Conservation (phyloP, 371 early-diverging fungal species). For the Mucor mucedo region DNA sequence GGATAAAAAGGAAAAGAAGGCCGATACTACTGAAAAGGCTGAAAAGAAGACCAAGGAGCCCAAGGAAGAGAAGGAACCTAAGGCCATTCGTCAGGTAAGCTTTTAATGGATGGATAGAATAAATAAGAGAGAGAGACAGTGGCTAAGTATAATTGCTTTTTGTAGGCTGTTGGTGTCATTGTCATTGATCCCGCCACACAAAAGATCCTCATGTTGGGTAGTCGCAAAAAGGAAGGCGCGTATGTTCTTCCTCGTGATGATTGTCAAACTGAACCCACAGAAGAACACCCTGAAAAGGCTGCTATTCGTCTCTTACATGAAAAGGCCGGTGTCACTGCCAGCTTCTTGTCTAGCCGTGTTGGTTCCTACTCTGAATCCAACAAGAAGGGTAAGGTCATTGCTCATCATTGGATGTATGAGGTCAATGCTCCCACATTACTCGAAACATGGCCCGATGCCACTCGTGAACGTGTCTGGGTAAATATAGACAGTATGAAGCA, state of each 20-base stretch:
- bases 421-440: slow-evolving; percentile 34
- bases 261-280: slow-evolving; percentile 25
- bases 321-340: slow-evolving; percentile 35
- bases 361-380: slow-evolving; percentile 48
- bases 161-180: slow-evolving; percentile 46
- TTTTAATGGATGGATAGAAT: too few relatives aligned
- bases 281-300: slow-evolving; percentile 43
- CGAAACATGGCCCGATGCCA: slow-evolving; percentile 30
- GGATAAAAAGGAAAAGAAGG: slow-evolving; percentile 43
- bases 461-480: slow-evolving; percentile 46
- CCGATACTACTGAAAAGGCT: slow-evolving; percentile 31
- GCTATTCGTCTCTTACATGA: slow-evolving; percentile 44
- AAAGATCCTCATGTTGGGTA: slow-evolving; percentile 38
- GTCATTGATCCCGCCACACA: slow-evolving; percentile 34
- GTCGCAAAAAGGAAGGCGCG: slow-evolving; percentile 43
- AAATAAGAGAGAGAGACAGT: too few relatives aligned
- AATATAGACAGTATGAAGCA: not conserved
- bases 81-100: slow-evolving; percentile 30
- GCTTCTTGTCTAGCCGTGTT: slow-evolving; percentile 27
- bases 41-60: slow-evolving; percentile 9
- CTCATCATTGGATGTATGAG: slow-evolving; percentile 55
- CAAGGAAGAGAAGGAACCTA: slow-evolving; percentile 7
- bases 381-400: slow-evolving; percentile 47
- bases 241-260: slow-evolving; percentile 48
- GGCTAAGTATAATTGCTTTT: not conserved